These are phyloP conservation scores for Pseudonitzschia multiseries DNA, from an alignment of 108 stramenopile species.

Conservation along the genomic window DNA sequence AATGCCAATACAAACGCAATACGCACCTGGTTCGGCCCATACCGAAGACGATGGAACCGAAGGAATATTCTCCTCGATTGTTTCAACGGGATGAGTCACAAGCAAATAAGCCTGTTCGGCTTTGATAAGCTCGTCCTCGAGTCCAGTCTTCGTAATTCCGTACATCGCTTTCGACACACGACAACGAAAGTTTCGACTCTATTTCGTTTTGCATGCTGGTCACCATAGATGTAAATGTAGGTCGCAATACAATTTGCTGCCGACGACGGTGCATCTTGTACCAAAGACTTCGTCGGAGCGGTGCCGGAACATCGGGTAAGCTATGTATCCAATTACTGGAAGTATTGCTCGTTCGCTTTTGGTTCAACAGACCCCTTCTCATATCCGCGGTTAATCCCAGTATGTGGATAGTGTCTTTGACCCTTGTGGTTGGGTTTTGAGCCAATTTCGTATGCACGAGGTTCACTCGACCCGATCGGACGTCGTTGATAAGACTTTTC, in stretches of 20 bases:
- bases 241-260: constrained; percentile 53
- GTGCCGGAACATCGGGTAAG: constrained; percentile 33
- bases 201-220: constrained; percentile 22
- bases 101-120: constrained; percentile 50
- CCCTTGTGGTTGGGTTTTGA: constrained; percentile 26
- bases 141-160: not conserved
- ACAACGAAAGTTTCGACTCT: not conserved
- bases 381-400: constrained; percentile 41
- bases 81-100: constrained; percentile 40
- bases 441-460: constrained; percentile 15
- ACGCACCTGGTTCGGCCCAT: constrained; percentile 58
- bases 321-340: constrained; percentile 42
- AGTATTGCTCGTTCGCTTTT: constrained; percentile 37
- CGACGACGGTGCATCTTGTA: constrained; percentile 54
- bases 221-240: constrained; percentile 28
- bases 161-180: not conserved
- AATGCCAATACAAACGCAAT: not conserved
- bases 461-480: not conserved
- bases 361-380: constrained; percentile 43
- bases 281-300: constrained; percentile 48
- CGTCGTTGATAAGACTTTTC: constrained; percentile 16
- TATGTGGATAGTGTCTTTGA: constrained; percentile 36
- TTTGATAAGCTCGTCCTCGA: constrained; percentile 27
- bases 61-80: constrained; percentile 1
- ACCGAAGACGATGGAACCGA: constrained; percentile 28